phyloP scores from a whole-genome alignment of 768 basidiomycete species.

The Scleroderma bovista region DNA sequence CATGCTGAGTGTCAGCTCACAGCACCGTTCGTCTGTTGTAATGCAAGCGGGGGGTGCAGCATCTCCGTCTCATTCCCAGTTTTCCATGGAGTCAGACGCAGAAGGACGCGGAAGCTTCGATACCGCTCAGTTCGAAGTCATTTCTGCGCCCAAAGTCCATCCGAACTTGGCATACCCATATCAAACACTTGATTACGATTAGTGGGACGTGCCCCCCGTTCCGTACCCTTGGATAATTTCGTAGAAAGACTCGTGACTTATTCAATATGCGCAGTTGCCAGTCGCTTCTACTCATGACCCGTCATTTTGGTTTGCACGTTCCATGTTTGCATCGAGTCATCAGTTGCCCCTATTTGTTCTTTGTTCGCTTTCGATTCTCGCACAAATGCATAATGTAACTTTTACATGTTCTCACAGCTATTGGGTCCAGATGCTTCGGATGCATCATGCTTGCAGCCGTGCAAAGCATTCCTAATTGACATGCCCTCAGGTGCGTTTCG shows the following conservation, averaged over 20 bases:
- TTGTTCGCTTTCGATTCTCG: background rate
- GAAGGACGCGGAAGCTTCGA: slow-evolving; percentile 53
- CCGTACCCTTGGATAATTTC: background rate
- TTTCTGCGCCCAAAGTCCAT: slow-evolving; percentile 43
- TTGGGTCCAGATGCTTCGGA: background rate
- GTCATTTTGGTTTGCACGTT: background rate
- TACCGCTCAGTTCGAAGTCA: slow-evolving; percentile 61
- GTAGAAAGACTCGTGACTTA: background rate
- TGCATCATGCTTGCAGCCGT: background rate
- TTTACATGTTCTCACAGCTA: background rate
- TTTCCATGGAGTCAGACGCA: slow-evolving; percentile 20
- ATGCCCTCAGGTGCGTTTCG: background rate
- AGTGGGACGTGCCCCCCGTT: background rate
- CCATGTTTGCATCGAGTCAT: background rate
- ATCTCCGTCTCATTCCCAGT: slow-evolving; percentile 25
- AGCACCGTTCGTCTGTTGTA: slow-evolving; percentile 9
- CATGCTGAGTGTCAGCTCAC: slow-evolving; percentile 12
- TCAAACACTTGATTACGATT: slow-evolving; percentile 43
- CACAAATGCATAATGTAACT: slow-evolving; percentile 1
- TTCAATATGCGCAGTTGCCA: background rate
- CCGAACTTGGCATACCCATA: slow-evolving; percentile 53
- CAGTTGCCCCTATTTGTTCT: background rate
- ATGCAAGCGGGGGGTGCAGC: slow-evolving; percentile 15
- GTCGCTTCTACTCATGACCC: background rate
- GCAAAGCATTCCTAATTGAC: background rate